These are phyloP conservation scores for Candida tropicalis DNA, from an alignment of 1,139 yeast species.

Conservation along the genomic window DNA sequence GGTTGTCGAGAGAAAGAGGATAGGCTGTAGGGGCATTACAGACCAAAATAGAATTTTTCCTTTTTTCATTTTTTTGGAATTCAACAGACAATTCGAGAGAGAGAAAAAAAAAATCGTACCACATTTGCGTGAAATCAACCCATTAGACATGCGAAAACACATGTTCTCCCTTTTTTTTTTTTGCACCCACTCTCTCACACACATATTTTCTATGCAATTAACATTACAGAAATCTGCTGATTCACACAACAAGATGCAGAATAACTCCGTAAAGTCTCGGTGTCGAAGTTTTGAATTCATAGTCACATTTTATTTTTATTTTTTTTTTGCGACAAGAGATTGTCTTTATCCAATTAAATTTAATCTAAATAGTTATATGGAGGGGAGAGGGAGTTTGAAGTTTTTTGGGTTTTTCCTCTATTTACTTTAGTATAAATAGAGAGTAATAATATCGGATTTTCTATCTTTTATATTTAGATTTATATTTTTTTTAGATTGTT, in stretches of 20 bases:
- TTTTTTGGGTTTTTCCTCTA: conserved; percentile 6
- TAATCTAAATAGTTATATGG: not conserved
- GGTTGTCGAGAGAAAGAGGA: no score
- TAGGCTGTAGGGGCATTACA: no score
- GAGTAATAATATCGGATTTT: not conserved
- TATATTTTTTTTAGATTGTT: not conserved
- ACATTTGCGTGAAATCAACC: conserved; percentile 1
- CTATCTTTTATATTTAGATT: not conserved
- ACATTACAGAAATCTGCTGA: conserved; percentile 12
- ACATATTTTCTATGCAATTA: not conserved
- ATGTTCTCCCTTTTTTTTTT: conserved; percentile 4
- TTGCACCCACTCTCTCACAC: no score
- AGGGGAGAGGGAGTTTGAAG: conserved; percentile 1
- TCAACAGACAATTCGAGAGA: not conserved
- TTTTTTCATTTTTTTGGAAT: no score
- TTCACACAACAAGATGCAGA: conserved; percentile 4
- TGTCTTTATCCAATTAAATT: conserved; percentile 3
- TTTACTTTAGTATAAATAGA: not conserved
- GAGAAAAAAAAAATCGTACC: conserved; percentile 8
- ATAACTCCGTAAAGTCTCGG: not conserved
- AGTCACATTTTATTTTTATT: not conserved
- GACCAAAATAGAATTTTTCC: not conserved
- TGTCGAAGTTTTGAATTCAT: not conserved
- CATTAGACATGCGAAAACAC: not conserved
- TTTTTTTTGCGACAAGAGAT: not conserved